Evolutionary conservation across 176 grass and related monocot genomes (phyloP).

Genomic region (Triticum turgidum): DNA sequence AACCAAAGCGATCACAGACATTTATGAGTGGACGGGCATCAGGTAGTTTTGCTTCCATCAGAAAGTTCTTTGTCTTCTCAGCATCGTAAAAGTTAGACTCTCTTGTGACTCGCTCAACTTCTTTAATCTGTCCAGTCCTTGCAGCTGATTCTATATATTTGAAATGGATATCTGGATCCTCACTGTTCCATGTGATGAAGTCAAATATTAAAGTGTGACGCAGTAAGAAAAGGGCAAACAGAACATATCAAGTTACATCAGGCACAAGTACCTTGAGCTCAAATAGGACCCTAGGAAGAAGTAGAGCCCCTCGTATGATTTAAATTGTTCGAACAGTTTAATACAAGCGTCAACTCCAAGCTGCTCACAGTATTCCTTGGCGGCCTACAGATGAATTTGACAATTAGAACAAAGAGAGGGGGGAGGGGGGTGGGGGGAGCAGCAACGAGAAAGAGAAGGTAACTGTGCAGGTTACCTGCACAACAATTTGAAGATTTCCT

Average conservation of each 20-base stretch:
- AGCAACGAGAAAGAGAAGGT: neutral
- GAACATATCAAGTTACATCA: neutral
- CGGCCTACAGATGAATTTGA: constrained; percentile 48
- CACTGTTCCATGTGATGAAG: constrained; percentile 58
- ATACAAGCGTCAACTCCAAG: constrained; percentile 85
- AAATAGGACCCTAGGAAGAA: constrained; percentile 96
- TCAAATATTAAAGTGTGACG: constrained; percentile 13
- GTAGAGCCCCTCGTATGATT: constrained; percentile 98
- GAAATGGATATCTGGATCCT: constrained; percentile 98
- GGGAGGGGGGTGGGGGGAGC: neutral
- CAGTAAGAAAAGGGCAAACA: neutral
- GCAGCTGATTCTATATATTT: constrained; percentile 98
- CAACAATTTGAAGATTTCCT: constrained; percentile 98
- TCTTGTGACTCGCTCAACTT: constrained; percentile 99
- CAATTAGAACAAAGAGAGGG: neutral
- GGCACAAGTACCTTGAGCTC: constrained; percentile 78
- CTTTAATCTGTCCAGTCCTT: constrained; percentile 97
- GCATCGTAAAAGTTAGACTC: constrained; percentile 96
- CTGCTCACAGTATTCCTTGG: constrained; percentile 96
- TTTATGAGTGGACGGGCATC: constrained; percentile 94
- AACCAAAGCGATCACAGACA: constrained; percentile 96
- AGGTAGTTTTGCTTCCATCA: constrained; percentile 97
- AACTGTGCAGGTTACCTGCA: constrained; percentile 58
- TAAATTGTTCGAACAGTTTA: constrained; percentile 96
- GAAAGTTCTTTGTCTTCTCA: constrained; percentile 96